These are phyloP conservation scores for Bipolaris cookei DNA, from an alignment of 2,329 filamentous ascomycete species.

Conservation along the genomic window DNA sequence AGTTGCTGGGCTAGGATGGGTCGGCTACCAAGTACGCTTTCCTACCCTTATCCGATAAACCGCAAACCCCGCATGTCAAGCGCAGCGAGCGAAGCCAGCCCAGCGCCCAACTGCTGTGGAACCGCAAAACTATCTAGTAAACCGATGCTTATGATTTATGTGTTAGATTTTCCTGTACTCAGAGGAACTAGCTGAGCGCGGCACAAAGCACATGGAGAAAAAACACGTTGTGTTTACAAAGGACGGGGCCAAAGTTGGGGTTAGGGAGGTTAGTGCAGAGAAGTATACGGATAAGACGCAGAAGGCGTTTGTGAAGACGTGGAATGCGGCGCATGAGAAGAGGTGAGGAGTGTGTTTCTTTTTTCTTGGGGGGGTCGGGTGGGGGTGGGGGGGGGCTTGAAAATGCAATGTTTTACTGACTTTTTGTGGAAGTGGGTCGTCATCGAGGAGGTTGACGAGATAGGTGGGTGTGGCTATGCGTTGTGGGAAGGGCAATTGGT, in stretches of 20 bases:
- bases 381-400: no score
- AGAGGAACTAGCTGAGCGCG: constrained; percentile 68
- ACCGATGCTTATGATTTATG: no score
- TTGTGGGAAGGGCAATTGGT: no score
- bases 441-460: no score
- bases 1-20: constrained; percentile 64
- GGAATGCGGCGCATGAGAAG: constrained; percentile 49
- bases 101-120: no score
- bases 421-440: no score
- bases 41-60: neutral
- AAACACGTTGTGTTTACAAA: constrained; percentile 78
- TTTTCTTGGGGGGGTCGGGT: neutral
- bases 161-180: constrained; percentile 69
- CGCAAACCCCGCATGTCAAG: neutral
- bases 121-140: no score
- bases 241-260: constrained; percentile 73
- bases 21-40: constrained; percentile 67
- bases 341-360: constrained; percentile 9
- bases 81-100: no score
- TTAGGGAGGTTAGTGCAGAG: constrained; percentile 72
- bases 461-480: no score
- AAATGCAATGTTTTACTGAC: neutral
- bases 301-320: constrained; percentile 60
- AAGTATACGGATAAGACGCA: constrained; percentile 77
- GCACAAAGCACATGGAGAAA: constrained; percentile 73